phyloP scores from a whole-genome alignment of 768 basidiomycete genomes.

The Mycena indigotica region DNA sequence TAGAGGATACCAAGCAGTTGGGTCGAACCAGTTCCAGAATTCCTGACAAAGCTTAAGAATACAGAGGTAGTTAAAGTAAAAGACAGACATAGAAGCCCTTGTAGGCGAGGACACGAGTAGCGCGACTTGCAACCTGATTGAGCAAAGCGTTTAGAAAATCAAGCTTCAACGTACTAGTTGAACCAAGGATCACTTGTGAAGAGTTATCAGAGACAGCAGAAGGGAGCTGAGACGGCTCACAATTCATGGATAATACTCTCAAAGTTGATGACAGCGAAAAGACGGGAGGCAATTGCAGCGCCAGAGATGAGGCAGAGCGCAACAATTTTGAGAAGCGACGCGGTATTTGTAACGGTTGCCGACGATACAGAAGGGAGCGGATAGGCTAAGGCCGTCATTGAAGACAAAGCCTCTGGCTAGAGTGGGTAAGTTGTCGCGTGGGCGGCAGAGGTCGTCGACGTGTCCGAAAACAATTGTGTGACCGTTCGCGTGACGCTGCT shows the following conservation, averaged over 20 bases:
- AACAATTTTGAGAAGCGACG: slow-evolving; percentile 86
- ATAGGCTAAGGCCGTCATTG: slow-evolving; percentile 77
- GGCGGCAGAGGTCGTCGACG: not conserved
- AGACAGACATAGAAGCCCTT: slow-evolving; percentile 91
- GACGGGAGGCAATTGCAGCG: slow-evolving; percentile 91
- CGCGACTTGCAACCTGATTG: slow-evolving; percentile 62
- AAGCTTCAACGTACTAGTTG: slow-evolving; percentile 77
- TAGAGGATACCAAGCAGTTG: slow-evolving; percentile 98
- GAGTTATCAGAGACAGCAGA: slow-evolving; percentile 3
- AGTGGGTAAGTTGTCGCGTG: too few species aligned
- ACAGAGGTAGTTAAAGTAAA: not conserved
- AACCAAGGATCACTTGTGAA: slow-evolving; percentile 92
- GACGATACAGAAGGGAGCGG: slow-evolving; percentile 72
- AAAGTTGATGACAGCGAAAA: slow-evolving; percentile 97
- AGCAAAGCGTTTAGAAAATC: slow-evolving; percentile 2
- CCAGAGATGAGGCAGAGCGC: slow-evolving; percentile 89
- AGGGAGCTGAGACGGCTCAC: slow-evolving; percentile 48
- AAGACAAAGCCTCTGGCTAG: too few species aligned
- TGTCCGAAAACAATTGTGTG: not conserved
- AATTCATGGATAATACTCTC: slow-evolving; percentile 99
- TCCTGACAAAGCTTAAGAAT: slow-evolving; percentile 52
- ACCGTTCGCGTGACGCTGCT: not conserved
- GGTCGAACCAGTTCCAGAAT: slow-evolving; percentile 99
- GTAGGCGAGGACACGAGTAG: slow-evolving; percentile 85
- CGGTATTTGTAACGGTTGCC: slow-evolving; percentile 80